A percentile compares a stretch with the other conserved stretches of the same genome.
Evolutionary conservation across 2,329 filamentous ascomycete species (phyloP).

Genomic region (Aureobasidium sp.): DNA sequence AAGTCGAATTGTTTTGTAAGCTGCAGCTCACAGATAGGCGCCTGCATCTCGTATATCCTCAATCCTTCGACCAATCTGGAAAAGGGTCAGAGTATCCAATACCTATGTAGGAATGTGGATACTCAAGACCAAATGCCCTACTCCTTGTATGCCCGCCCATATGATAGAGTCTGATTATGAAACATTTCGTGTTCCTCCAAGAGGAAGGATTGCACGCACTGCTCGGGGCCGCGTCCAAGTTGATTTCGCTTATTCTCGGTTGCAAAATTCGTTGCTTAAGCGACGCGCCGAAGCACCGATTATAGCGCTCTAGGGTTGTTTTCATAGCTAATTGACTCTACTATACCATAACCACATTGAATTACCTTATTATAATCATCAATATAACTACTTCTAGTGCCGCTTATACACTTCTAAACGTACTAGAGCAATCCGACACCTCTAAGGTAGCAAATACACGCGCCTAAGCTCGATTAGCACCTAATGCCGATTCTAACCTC

Average conservation of each 20-base stretch:
- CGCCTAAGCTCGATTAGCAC: not conserved
- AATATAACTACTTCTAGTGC: not conserved
- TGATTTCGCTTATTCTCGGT: not conserved
- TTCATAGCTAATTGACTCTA: not conserved
- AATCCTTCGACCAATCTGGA: not conserved
- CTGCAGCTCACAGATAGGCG: not conserved
- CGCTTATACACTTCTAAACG: not conserved
- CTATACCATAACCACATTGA: not conserved
- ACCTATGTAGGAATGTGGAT: not conserved
- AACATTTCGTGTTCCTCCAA: no score
- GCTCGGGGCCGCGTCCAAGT: not conserved
- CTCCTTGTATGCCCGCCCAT: not conserved
- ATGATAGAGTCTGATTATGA: not conserved
- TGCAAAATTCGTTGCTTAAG: no score
- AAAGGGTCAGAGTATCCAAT: not conserved
- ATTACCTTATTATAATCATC: not conserved
- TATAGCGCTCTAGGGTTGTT: not conserved
- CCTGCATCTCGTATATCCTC: not conserved
- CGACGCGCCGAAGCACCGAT: no score
- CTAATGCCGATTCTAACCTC: no score
- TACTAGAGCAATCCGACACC: not conserved
- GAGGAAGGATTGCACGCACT: not conserved
- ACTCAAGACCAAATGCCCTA: not conserved
- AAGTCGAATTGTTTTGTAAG: not conserved
- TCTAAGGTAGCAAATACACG: not conserved